Evolutionary conservation across 768 basidiomycete genomes (phyloP).

Genomic region (Hericium erinaceus): DNA sequence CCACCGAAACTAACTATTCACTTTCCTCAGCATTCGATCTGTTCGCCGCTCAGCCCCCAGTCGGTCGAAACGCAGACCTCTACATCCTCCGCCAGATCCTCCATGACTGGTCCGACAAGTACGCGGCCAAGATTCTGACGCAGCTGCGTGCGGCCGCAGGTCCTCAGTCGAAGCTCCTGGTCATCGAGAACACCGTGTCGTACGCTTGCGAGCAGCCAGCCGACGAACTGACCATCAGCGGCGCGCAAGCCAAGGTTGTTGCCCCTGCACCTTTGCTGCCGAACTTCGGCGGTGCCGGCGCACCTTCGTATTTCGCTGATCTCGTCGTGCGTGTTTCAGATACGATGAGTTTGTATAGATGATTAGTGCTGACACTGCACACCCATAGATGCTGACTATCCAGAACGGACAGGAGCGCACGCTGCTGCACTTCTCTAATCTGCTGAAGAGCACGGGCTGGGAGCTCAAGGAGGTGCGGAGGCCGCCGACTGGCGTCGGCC

Average conservation of each 20-base stretch:
- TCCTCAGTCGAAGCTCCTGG: slow-evolving; percentile 32
- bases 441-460: slow-evolving; percentile 27
- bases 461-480: slow-evolving; percentile 13
- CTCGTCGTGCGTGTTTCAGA: background rate
- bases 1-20: background rate
- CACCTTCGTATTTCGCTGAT: background rate
- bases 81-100: slow-evolving; percentile 22
- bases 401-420: slow-evolving; percentile 34
- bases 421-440: slow-evolving; percentile 20
- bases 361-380: no score
- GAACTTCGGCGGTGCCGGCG: background rate
- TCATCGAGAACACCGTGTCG: slow-evolving; percentile 13
- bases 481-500: background rate
- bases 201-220: background rate
- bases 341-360: background rate
- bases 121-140: slow-evolving; percentile 16
- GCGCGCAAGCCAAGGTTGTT: background rate
- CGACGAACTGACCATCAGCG: background rate
- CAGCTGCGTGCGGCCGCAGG: slow-evolving; percentile 20
- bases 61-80: slow-evolving; percentile 3
- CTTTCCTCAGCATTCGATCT: background rate
- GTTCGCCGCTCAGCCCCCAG: background rate
- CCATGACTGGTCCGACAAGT: slow-evolving; percentile 25
- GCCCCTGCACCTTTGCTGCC: background rate
- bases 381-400: slow-evolving; percentile 30